phyloP scores from a whole-genome alignment of 2,329 filamentous ascomycete genomes.

The Ophiostoma pallidulum region DNA sequence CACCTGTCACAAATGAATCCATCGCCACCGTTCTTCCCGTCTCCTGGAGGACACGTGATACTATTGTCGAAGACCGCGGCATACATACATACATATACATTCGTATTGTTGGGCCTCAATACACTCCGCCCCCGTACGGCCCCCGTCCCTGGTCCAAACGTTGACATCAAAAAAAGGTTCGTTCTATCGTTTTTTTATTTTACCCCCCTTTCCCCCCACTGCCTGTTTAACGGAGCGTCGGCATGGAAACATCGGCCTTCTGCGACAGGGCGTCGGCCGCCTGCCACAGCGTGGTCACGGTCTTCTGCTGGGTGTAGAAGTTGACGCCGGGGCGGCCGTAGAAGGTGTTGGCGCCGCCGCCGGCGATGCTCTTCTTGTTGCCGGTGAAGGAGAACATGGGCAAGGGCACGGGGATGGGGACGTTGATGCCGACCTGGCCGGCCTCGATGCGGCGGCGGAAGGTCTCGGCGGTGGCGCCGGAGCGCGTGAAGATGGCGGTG shows the following conservation, averaged over 20 bases:
- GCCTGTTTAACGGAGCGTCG: slow-evolving; percentile 30
- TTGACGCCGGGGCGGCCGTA: slow-evolving; percentile 87
- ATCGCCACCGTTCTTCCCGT: too few species aligned
- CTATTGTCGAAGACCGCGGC: too few species aligned
- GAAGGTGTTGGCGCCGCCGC: slow-evolving; percentile 86
- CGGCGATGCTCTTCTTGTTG: slow-evolving; percentile 85
- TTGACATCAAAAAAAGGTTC: not conserved
- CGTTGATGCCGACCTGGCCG: slow-evolving; percentile 79
- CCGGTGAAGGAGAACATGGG: slow-evolving; percentile 66
- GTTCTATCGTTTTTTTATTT: not conserved
- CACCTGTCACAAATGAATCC: too few species aligned
- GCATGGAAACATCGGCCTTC: slow-evolving; percentile 86
- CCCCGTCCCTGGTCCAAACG: too few species aligned
- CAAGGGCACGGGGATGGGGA: slow-evolving; percentile 64
- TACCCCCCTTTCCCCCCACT: not conserved
- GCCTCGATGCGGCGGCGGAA: slow-evolving; percentile 78
- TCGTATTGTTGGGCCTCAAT: too few species aligned
- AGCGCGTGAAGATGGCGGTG: slow-evolving; percentile 73
- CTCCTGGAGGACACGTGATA: too few species aligned
- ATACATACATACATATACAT: not conserved
- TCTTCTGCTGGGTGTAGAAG: slow-evolving; percentile 98
- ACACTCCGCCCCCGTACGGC: too few species aligned
- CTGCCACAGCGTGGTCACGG: slow-evolving; percentile 87
- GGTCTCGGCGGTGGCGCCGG: slow-evolving; percentile 63
- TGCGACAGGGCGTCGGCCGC: slow-evolving; percentile 74